Base-by-base conservation (phyloP, 1,284 basidiomycete species). In the Schizophyllum commune region DNA sequence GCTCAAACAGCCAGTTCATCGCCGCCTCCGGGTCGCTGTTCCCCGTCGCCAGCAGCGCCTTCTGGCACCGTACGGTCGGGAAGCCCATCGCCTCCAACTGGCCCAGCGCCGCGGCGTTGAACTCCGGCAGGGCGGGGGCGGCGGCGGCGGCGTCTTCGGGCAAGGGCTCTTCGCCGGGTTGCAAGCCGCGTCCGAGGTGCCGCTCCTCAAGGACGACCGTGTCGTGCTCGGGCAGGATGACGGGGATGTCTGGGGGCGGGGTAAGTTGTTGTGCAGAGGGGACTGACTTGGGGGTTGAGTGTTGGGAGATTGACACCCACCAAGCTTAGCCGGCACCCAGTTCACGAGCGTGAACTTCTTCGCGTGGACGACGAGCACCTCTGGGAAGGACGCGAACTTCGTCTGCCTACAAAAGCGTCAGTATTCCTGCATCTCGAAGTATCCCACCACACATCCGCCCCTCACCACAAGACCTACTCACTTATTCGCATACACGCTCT, bases 301-400 rank as follows among this genome's bases (percentile, higher is more conserved):
- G 27, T 2, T 2, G 27, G 57, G 17, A 22, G 21, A 57, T 58
- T 55, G 47, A 55, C 1, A 75, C 83, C 34, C 62, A 93, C 92
- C 91, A 39, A 98, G 83, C 73, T 99, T 99, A 5, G 91, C 85
- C 0, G 97, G 96, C 3, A 99, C 94, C 96, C 96, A 99, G 69
- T 96, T 96, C 60, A 96, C 88, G 5, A 98, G 83, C 74, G 96
- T 92, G 79, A 98, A 98, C 69, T 97, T 96, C 68, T 92, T 93
- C 59, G 94, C 89, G 68, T 98, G 96, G 0, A 99, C 73, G 4
- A 96, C 88, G 0, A 99, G 81, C 1, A 95, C 85, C 22, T 94
- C 83, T 0, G 96, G 96, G 79, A 96, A 95, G 0, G 92, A 90
- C 5, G 91, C 83, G 68, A 99, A 92, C 33, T 82, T 84, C 7